Conservation (phyloP, 768 basidiomycete species). For the Exidia glandulosa region DNA sequence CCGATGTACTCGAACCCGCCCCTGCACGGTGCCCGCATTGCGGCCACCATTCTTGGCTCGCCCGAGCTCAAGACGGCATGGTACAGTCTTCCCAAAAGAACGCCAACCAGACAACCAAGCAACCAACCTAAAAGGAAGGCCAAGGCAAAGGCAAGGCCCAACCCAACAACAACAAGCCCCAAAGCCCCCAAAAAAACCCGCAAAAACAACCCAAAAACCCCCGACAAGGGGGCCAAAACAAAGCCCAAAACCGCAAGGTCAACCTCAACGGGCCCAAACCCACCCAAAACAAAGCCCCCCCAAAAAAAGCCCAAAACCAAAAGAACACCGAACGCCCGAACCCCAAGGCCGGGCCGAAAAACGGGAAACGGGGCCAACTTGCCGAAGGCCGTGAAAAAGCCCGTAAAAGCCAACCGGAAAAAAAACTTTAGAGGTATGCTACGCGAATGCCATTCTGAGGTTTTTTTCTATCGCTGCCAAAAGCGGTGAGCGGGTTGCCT, state of each 20-base stretch:
- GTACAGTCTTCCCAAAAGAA: constrained; percentile 15
- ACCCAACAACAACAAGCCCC: constrained; percentile 88
- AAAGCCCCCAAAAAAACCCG: constrained; percentile 66
- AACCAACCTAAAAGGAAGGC: constrained; percentile 34
- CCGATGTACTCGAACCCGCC: constrained; percentile 99
- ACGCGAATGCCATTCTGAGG: too few species aligned
- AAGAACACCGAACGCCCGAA: constrained; percentile 91
- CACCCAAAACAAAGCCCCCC: constrained; percentile 68
- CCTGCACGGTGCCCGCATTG: constrained; percentile 78
- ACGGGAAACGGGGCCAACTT: constrained; percentile 78
- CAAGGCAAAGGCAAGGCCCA: constrained; percentile 96
- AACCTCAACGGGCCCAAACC: constrained; percentile 83
- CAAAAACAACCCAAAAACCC: constrained; percentile 78
- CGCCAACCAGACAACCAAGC: background rate
- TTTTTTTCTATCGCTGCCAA: background rate
- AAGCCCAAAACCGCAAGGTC: constrained; percentile 96
- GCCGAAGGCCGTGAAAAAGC: constrained; percentile 74
- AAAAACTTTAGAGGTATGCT: background rate
- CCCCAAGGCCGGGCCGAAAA: constrained; percentile 91
- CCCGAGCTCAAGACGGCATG: constrained; percentile 71
- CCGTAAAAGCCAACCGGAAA: constrained; percentile 68
- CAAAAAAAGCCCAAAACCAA: constrained; percentile 84
- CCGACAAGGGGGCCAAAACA: constrained; percentile 91
- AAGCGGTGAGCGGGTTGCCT: background rate
- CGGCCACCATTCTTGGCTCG: constrained; percentile 70